Evolutionary conservation across 192 early-diverging fungal species (phyloP).

Genomic region (Podila horticola): DNA sequence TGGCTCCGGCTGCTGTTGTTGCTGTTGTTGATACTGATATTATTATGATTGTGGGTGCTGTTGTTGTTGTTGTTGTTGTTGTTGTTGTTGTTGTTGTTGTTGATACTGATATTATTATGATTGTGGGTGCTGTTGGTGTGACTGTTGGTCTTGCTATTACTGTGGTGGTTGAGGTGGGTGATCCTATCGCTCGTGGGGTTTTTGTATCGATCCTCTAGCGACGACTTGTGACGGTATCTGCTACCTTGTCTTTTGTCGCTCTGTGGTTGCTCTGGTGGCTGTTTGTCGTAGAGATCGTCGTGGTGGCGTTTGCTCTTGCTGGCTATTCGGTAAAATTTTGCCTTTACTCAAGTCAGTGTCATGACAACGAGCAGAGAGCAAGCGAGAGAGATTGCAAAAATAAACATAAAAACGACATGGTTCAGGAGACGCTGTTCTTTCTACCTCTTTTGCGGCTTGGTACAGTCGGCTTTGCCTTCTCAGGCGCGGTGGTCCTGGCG

Average conservation of each 20-base stretch:
- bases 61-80: not conserved
- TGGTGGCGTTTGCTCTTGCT: not conserved
- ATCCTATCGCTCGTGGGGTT: too few relatives aligned
- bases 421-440: not conserved
- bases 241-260: not conserved
- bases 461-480: too few relatives aligned
- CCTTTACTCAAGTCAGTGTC: conserved; percentile 26
- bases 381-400: too few relatives aligned
- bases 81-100: too few relatives aligned
- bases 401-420: not conserved
- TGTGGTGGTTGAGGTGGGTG: not conserved
- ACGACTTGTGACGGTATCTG: not conserved
- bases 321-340: conserved; percentile 9
- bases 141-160: not conserved
- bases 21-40: not conserved
- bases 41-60: not conserved
- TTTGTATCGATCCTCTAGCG: too few relatives aligned
- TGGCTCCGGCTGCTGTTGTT: not conserved
- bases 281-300: conserved; percentile 13
- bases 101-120: not conserved
- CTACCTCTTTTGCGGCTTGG: not conserved
- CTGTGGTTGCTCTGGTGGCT: conserved; percentile 8
- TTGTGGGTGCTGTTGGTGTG: too few relatives aligned
- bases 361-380: not conserved
- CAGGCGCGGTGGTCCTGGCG: too few relatives aligned